Percentiles rank a stretch among this genome's conserved stretches.
Evolutionary conservation across 140 eudicot species (phyloP).

Genomic region (Cichorium intybus): DNA sequence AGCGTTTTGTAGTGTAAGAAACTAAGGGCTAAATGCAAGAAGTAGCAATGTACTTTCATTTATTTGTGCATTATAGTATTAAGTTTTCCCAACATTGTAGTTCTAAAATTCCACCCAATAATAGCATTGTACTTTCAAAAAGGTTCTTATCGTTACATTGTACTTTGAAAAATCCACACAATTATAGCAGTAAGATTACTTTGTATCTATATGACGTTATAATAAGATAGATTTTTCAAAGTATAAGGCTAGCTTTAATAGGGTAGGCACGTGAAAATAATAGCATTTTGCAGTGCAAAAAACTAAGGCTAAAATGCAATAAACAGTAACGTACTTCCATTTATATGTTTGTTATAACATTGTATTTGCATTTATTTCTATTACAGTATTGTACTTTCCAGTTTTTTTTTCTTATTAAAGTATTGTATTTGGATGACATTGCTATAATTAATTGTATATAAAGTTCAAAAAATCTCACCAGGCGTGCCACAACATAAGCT

Average conservation of each 20-base stretch:
- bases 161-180: neutral
- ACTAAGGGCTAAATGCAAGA: neutral
- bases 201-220: neutral
- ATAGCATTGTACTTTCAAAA: no score
- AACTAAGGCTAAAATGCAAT: no score
- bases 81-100: no score
- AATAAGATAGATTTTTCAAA: no score
- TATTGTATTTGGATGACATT: neutral
- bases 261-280: no score
- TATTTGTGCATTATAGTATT: neutral
- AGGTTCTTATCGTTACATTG: neutral
- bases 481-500: slow-evolving; percentile 53
- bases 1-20: neutral
- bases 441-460: neutral
- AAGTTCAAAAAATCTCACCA: slow-evolving; percentile 23
- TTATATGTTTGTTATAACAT: no score
- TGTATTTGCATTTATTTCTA: neutral
- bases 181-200: neutral
- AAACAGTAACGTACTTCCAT: no score
- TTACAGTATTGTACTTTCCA: neutral
- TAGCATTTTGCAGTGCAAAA: no score
- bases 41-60: neutral
- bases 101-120: no score
- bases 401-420: neutral
- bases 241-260: no score